Evolutionary conservation across 768 basidiomycete species (phyloP), one percentile per base, ranked within the genome.

Genomic region (Pisolithus sp.): DNA sequence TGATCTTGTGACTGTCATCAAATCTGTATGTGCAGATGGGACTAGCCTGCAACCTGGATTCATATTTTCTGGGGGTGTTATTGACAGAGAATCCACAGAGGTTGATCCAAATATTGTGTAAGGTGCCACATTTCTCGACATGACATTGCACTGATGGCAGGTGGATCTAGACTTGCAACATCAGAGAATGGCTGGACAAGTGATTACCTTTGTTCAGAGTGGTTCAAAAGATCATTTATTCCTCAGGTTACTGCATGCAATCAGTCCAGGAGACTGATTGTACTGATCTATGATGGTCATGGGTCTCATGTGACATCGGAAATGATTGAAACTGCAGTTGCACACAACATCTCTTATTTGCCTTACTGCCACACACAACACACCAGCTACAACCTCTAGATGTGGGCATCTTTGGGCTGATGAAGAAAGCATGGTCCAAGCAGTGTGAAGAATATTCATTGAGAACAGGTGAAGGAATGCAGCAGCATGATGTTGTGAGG

Each of bases 1-100:
- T 3, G 72, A 79, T 54, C 63, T 76, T 2, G 69, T 79, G 10
- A 78, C 76, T 0, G 59, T 77, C n/a, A 71, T 80, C 28, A 72
- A 78, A 55, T 62, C 64, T 44, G 59, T 76, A 4, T 73, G 69
- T 48, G 71, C 77, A n/a, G 72, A 71, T 62, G 74, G 74, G 0
- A 60, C 48, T 5, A 60, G 61, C 8, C 49, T 74, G 9, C 57
- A 46, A 10, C 74, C 76, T 5, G 59, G 60, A 5, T 65, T 77
- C 15, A 66, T 78, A 31, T 76, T 72, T 53, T n/a, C 36, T 51
- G 49, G 40, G 21, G 23, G 15, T 24, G 20, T 23, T 18, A 37
- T 48, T 7, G 21, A 42, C 21, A 42, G 21, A 21, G n/a, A 23
- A 23, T 42, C 18, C 41, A n/a, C n/a, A 23, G 21, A 42, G 21